A percentile compares a stretch with the other conserved stretches of the same genome.
Evolutionary conservation across 306 rosid species (phyloP).

Genomic region (Abrus precatorius): DNA sequence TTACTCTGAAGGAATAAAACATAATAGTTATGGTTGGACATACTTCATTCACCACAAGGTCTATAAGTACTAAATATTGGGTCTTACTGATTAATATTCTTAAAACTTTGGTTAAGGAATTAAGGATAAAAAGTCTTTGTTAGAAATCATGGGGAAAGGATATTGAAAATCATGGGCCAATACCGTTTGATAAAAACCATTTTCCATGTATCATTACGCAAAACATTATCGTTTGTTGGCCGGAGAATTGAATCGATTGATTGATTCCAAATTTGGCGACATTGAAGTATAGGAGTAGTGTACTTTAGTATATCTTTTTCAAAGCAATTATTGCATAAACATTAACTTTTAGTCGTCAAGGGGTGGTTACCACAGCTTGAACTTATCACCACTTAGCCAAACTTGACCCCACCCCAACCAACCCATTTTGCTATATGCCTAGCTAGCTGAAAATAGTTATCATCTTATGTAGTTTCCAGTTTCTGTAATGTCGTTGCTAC

Average conservation of each 20-base stretch:
- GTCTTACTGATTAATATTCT: too few species aligned
- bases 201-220: not conserved
- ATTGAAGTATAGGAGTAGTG: not conserved
- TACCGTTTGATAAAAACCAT: not conserved
- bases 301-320: slow-evolving; percentile 3
- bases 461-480: not conserved
- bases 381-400: slow-evolving; percentile 5
- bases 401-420: slow-evolving; percentile 35
- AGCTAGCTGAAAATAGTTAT: slow-evolving; percentile 21
- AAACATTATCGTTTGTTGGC: slow-evolving; percentile 9
- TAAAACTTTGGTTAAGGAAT: too few species aligned
- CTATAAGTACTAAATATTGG: too few species aligned
- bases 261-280: slow-evolving; percentile 4
- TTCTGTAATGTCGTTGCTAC: not conserved
- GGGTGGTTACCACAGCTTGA: slow-evolving; percentile 37
- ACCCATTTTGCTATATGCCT: slow-evolving; percentile 14
- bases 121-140: too few species aligned
- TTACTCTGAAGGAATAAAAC: slow-evolving; percentile 4
- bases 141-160: too few species aligned
- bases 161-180: too few species aligned
- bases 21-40: not conserved
- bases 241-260: slow-evolving; percentile 20
- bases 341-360: not conserved
- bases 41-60: not conserved
- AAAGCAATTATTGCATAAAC: not conserved